These are phyloP conservation scores for Lactarius sanguifluus DNA, from an alignment of 768 basidiomycete genomes.

Conservation along the genomic window DNA sequence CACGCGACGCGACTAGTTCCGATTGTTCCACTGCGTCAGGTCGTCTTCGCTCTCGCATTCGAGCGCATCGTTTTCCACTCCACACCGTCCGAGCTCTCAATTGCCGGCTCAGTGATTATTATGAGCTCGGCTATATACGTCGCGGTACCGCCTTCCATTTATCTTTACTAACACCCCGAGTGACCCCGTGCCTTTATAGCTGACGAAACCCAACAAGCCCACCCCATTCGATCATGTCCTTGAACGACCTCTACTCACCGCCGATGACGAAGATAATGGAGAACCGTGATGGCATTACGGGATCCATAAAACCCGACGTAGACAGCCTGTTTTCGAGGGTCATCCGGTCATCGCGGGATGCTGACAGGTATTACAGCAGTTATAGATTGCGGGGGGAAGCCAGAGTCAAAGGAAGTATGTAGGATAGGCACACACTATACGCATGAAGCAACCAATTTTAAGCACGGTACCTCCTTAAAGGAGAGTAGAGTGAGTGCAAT, in stretches of 20 bases:
- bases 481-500: too few relatives aligned
- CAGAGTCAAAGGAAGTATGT: too few relatives aligned
- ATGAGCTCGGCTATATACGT: constrained; percentile 61
- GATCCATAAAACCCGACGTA: too few relatives aligned
- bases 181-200: neutral
- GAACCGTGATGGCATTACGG: too few relatives aligned
- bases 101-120: constrained; percentile 65
- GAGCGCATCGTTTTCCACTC: constrained; percentile 66
- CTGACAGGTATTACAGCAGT: too few relatives aligned
- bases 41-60: constrained; percentile 66
- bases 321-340: too few relatives aligned
- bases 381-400: too few relatives aligned
- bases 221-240: neutral
- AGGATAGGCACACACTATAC: too few relatives aligned
- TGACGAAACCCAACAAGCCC: neutral
- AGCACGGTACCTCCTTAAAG: too few relatives aligned
- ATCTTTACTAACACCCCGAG: neutral
- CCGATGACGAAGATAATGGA: neutral
- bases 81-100: constrained; percentile 55
- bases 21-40: constrained; percentile 37
- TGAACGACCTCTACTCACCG: neutral
- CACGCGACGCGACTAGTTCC: neutral
- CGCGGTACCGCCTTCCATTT: constrained; percentile 46
- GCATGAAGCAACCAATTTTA: too few relatives aligned
- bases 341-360: too few relatives aligned